These are phyloP conservation scores for Lecanicillium sp. DNA, from an alignment of 2,329 filamentous ascomycete genomes.

Conservation along the genomic window DNA sequence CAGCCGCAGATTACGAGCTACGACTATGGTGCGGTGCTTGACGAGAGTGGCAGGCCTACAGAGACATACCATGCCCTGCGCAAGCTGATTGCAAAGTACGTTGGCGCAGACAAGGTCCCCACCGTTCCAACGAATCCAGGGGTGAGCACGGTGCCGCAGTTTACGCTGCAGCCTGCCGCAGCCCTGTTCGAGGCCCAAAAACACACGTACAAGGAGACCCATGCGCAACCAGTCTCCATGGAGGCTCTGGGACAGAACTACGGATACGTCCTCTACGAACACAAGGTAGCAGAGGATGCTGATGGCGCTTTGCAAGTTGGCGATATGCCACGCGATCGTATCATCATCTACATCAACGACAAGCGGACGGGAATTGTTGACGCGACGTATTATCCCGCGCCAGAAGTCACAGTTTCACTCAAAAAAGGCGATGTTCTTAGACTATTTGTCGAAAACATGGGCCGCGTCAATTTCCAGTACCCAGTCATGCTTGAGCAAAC, in stretches of 20 bases:
- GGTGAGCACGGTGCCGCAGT: slow-evolving; percentile 22
- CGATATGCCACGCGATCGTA: slow-evolving; percentile 33
- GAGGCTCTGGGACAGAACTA: slow-evolving; percentile 33
- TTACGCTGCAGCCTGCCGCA: slow-evolving; percentile 27
- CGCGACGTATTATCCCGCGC: slow-evolving; percentile 30
- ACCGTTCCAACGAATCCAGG: slow-evolving; percentile 25
- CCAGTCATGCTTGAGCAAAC: slow-evolving; percentile 31
- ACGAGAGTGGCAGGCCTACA: slow-evolving; percentile 37
- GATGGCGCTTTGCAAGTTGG: slow-evolving; percentile 29
- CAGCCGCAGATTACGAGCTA: slow-evolving; percentile 36
- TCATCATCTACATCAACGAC: slow-evolving; percentile 38
- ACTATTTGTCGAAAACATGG: slow-evolving; percentile 40
- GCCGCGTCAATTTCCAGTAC: slow-evolving; percentile 36
- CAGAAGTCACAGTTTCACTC: slow-evolving; percentile 26
- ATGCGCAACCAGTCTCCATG: slow-evolving; percentile 28
- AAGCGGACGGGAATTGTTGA: slow-evolving; percentile 33
- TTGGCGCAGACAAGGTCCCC: slow-evolving; percentile 25
- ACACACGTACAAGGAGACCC: slow-evolving; percentile 15
- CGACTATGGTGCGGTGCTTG: slow-evolving; percentile 38
- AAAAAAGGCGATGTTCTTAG: slow-evolving; percentile 28
- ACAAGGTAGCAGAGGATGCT: slow-evolving; percentile 16
- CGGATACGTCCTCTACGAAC: slow-evolving; percentile 34
- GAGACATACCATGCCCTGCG: slow-evolving; percentile 32
- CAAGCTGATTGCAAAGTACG: slow-evolving; percentile 26
- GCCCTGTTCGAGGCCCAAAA: slow-evolving; percentile 26